Conservation (phyloP, 345 rosid genomes). For the Conringia planisiliqua region DNA sequence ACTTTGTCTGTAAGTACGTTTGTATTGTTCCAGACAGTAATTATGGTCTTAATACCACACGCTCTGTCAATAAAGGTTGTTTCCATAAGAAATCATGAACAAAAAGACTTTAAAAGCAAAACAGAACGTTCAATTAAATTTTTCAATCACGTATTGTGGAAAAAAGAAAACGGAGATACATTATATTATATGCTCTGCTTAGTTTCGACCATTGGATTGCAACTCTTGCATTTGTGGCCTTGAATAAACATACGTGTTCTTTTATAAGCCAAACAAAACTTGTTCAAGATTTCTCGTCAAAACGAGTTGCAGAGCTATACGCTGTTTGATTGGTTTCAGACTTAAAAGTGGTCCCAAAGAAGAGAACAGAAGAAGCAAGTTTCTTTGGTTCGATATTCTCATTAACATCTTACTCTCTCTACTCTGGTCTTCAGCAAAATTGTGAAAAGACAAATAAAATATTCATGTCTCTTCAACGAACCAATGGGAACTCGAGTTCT, state of each 20-base stretch:
- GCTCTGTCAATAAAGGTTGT: constrained; percentile 6
- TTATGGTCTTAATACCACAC: constrained; percentile 22
- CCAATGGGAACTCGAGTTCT: constrained; percentile 30
- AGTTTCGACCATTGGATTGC: constrained; percentile 19
- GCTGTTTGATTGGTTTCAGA: constrained; percentile 1
- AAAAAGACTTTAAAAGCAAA: constrained; percentile 7
- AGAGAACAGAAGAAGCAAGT: background rate
- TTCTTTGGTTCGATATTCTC: constrained; percentile 14
- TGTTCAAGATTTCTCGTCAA: background rate
- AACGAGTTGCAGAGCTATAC: constrained; percentile 12
- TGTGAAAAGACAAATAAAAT: constrained; percentile 7
- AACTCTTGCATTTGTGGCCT: constrained; percentile 25
- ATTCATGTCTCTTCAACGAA: constrained; percentile 37
- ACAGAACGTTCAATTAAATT: constrained; percentile 2
- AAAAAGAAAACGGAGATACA: background rate
- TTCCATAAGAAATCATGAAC: constrained; percentile 13
- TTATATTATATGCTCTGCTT: background rate
- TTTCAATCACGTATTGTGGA: background rate
- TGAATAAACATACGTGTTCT: constrained; percentile 31
- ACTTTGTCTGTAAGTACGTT: constrained; percentile 21
- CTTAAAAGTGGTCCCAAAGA: constrained; percentile 21
- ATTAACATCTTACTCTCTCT: constrained; percentile 4
- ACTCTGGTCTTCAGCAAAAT: constrained; percentile 2
- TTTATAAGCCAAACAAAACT: constrained; percentile 21
- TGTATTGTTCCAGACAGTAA: constrained; percentile 16